Evolutionary conservation across 441 rosid genomes (phyloP), one percentile per base, ranked within the genome.

Genomic region (Melastoma candidum): DNA sequence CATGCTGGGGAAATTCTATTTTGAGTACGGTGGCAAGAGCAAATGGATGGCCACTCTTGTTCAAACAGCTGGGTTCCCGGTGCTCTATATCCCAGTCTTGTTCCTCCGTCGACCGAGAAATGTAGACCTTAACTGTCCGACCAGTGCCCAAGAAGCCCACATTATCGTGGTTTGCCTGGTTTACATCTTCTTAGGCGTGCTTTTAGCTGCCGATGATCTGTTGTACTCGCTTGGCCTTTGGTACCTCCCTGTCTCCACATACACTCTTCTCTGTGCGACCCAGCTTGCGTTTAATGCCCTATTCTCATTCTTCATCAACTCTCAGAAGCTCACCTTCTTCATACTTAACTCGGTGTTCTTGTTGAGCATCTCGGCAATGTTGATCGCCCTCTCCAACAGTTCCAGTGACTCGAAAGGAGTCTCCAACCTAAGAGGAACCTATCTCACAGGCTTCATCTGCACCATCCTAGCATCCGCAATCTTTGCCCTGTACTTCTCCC

Each of bases 31-130:
- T 51, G 45, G 26, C 36, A 32, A 51, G 41, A 13, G 44, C 45
- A 32, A 51, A 8, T 52, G 55, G 45, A 51, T 51, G 55, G 4
- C 55, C 11, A 32, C 41, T 4, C 45, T 52, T 10, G 46, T 52
- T 44, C 45, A 52, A 36, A 14, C 26, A 1, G 27, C 13, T 10
- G 56, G 25, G 25, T 14, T 36, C 46, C 56, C 46, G 1, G 9
- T 36, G 2, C 12, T 36, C 56, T 4, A 10, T 8, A 3, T 52
- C 56, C 27, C 52, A 4, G n/a, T 25, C 51, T 24, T 48, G 27
- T 26, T 48, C 11, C 27, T 49, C 25, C 22, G 12, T 24, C 48
- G 8, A 24, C 55, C 6, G 0, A 13, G 9, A 44, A 8, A 32
- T 32, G 41, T 6, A 32, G 29, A 32, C 26, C 41, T 51, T 11